Base-by-base conservation (phyloP, 176 grass and related monocot genomes). In the Olyra latifolia region DNA sequence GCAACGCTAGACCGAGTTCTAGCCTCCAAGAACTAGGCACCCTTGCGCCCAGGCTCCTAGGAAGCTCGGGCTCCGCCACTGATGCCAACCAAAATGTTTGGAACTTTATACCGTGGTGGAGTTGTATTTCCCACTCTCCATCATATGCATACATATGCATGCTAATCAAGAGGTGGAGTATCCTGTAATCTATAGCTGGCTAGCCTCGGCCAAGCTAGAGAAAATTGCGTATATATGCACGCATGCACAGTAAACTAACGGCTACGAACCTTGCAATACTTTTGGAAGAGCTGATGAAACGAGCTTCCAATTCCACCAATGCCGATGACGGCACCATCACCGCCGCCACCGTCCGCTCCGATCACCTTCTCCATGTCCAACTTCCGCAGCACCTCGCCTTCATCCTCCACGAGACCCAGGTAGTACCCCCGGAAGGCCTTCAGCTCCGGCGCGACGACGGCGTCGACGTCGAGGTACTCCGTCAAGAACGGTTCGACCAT, bases 401-500 rank as follows among this genome's bases (percentile, higher is more conserved):
- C 77, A 1, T 56, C 71, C 75, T 92, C 87, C 89, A 88, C 48
- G 52, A 92, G 35, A 3, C 93, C 93, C 27, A 89, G 72, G 80
- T 88, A 95, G 61, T 83, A 90, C 4, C 87, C 87, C 29, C 63
- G n/a, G 39, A 88, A 63, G 72, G 63, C 85, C 71, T 38, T 88
- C 71, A 96, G 70, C 66, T 92, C 87, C 27, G 84, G 88, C 52
- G 85, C 87, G 8, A 88, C 39, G 57, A 96, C 87, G 57, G 80
- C 89, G 43, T 83, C 90, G 42, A 90, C 58, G 55, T 38, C 87
- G 69, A 96, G 55, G 63, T 90, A 92, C 40, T 96, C 90, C 43
- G 15, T 80, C 35, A 96, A 12, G 76, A 88, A 90, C 74, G 68
- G 84, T 57, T 90, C 87, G 41, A 96, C 90, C 93, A 96, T 88